These are phyloP conservation scores for Cyclotella choctawhatcheeana DNA, from an alignment of 108 stramenopile species.

Conservation along the genomic window DNA sequence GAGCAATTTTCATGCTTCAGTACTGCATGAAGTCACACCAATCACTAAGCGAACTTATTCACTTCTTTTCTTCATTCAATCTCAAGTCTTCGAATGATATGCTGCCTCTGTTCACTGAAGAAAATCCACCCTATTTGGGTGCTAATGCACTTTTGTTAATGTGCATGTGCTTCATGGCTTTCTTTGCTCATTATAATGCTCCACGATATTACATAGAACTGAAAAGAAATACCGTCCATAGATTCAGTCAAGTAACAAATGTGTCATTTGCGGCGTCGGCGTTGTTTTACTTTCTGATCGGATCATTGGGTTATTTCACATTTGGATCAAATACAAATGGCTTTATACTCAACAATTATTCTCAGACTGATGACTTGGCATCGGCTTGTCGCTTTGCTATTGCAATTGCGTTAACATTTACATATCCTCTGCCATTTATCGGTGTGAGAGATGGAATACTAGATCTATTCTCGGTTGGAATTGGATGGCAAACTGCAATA, in stretches of 20 bases:
- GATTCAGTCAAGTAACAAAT: conserved; percentile 65
- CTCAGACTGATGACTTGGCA: conserved; percentile 70
- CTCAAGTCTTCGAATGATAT: not conserved
- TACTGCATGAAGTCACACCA: too few species aligned
- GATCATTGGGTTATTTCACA: conserved; percentile 73
- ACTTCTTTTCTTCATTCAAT: not conserved
- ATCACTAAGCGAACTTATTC: too few species aligned
- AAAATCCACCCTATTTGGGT: conserved; percentile 3
- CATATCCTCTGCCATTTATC: conserved; percentile 89
- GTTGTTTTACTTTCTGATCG: conserved; percentile 65
- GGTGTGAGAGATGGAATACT: conserved; percentile 74
- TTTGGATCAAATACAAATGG: conserved; percentile 76
- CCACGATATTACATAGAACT: conserved; percentile 86
- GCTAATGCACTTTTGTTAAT: conserved; percentile 44
- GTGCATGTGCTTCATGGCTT: conserved; percentile 66
- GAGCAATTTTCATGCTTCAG: conserved; percentile 2
- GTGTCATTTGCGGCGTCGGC: conserved; percentile 63
- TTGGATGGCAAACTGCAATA: conserved; percentile 47
- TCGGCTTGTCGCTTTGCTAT: conserved; percentile 77
- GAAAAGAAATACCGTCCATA: conserved; percentile 62
- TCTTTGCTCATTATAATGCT: conserved; percentile 79
- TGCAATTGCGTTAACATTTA: conserved; percentile 68
- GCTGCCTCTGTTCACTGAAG: conserved; percentile 16
- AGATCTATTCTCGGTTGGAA: conserved; percentile 52
- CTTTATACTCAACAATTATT: conserved; percentile 89